Conservation (phyloP, 2,329 filamentous ascomycete species). For the Microsporum ferrugineum region DNA sequence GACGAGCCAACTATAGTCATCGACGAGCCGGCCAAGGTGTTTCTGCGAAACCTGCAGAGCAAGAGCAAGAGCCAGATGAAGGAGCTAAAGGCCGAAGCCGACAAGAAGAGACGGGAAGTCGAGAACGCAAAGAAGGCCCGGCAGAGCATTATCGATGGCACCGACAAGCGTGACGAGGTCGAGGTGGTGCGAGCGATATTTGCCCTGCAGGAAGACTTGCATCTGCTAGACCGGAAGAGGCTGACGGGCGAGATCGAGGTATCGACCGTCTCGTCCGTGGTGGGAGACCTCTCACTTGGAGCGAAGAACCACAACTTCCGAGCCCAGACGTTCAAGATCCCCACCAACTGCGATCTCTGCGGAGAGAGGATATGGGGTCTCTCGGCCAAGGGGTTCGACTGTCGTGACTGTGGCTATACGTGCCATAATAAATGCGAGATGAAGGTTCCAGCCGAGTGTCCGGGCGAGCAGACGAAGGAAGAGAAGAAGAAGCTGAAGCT, state of each 20-base stretch:
- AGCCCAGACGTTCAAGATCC: conserved; percentile 97
- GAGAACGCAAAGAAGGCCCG: conserved; percentile 64
- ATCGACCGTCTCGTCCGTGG: conserved; percentile 76
- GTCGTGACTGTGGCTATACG: conserved; percentile 90
- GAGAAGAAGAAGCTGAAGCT: conserved; percentile 88
- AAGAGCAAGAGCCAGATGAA: conserved; percentile 80
- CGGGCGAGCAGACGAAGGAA: conserved; percentile 85
- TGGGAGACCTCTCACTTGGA: conserved; percentile 84
- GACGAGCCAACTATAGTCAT: conserved; percentile 79
- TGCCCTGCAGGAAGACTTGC: conserved; percentile 68
- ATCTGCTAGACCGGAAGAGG: conserved; percentile 71
- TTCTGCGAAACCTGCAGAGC: conserved; percentile 77
- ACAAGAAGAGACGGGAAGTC: conserved; percentile 76
- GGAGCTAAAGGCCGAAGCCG: conserved; percentile 69
- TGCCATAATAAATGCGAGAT: conserved; percentile 99
- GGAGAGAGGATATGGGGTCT: conserved; percentile 95
- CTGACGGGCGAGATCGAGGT: conserved; percentile 88
- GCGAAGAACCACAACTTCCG: conserved; percentile 97
- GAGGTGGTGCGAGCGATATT: conserved; percentile 76
- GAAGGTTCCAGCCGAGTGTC: conserved; percentile 93
- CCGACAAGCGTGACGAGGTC: conserved; percentile 80
- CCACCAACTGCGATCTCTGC: conserved; percentile 94
- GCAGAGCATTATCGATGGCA: conserved; percentile 66
- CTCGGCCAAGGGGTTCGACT: conserved; percentile 92
- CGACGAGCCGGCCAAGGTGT: conserved; percentile 79